phyloP scores from a whole-genome alignment of 768 basidiomycete genomes.

The Trametopsis cervina region DNA sequence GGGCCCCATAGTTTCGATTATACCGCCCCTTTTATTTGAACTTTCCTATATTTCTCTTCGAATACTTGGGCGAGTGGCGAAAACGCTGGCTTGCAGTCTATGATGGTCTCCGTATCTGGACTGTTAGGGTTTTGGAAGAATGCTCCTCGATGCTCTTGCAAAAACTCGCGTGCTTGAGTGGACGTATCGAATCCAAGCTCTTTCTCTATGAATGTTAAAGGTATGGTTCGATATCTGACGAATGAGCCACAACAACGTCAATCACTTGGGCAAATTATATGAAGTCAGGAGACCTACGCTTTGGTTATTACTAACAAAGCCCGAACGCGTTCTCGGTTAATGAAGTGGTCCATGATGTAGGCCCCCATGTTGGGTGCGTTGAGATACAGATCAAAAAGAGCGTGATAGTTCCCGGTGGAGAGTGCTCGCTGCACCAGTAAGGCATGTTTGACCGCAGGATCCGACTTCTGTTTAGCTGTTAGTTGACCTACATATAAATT shows the following conservation, averaged over 20 bases:
- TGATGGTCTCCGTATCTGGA: constrained; percentile 52
- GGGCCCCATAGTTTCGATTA: too few relatives aligned
- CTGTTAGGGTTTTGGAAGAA: constrained; percentile 58
- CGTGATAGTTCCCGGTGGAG: constrained; percentile 91
- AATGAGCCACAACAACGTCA: not conserved
- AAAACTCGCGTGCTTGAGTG: constrained; percentile 58
- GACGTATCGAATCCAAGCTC: constrained; percentile 81
- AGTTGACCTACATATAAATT: constrained; percentile 97
- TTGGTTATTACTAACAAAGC: constrained; percentile 88
- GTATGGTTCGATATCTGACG: constrained; percentile 73
- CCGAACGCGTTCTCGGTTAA: constrained; percentile 81
- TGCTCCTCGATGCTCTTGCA: constrained; percentile 60
- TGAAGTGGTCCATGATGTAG: constrained; percentile 99
- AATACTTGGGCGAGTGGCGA: constrained; percentile 53
- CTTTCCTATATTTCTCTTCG: constrained; percentile 79
- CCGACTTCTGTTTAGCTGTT: constrained; percentile 83
- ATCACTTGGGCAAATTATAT: not conserved
- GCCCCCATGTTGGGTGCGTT: constrained; percentile 94
- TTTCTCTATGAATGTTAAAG: constrained; percentile 68
- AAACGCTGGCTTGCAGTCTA: constrained; percentile 67
- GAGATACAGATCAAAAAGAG: constrained; percentile 79
- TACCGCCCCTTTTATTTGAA: constrained; percentile 91
- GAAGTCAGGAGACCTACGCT: constrained; percentile 55
- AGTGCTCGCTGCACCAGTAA: constrained; percentile 83
- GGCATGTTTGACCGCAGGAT: constrained; percentile 80